A percentile compares a stretch with the other conserved stretches of the same genome.
phyloP scores from a whole-genome alignment of 805 yeast genomes.

The Groenewaldozyma salmanticensis region DNA sequence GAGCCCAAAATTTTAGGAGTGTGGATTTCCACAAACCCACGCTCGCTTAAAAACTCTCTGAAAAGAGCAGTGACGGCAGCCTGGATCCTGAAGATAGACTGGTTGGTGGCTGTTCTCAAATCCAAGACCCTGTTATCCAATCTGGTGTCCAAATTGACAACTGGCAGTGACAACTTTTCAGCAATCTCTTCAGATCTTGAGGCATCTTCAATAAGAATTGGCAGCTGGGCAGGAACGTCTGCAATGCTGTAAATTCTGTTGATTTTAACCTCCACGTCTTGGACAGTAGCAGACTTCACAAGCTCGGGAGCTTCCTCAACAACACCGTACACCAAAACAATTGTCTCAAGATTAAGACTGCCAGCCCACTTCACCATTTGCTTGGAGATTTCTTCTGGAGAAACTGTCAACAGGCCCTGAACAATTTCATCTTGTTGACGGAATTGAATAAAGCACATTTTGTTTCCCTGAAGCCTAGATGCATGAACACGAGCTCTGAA shows the following conservation, averaged over 20 bases:
- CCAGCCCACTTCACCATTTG: conserved; percentile 97
- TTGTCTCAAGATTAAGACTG: conserved; percentile 74
- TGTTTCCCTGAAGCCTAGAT: conserved; percentile 92
- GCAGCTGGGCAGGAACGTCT: conserved; percentile 87
- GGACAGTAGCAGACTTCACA: conserved; percentile 83
- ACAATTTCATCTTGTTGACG: conserved; percentile 81
- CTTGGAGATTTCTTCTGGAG: conserved; percentile 67
- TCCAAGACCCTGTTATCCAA: conserved; percentile 93
- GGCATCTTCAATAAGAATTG: conserved; percentile 94
- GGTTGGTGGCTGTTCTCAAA: conserved; percentile 92
- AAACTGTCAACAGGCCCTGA: conserved; percentile 77
- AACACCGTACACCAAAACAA: conserved; percentile 81
- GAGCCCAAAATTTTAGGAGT: conserved; percentile 94
- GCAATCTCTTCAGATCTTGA: conserved; percentile 77
- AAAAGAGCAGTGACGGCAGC: conserved; percentile 81
- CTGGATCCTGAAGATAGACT: conserved; percentile 91
- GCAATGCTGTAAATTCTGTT: conserved; percentile 64
- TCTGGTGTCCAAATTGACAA: conserved; percentile 93
- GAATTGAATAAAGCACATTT: conserved; percentile 79
- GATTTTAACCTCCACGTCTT: conserved; percentile 79
- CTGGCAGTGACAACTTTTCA: conserved; percentile 82
- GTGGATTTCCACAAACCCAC: conserved; percentile 82
- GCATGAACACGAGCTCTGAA: conserved; percentile 93
- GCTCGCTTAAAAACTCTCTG: conserved; percentile 69
- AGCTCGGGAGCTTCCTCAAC: conserved; percentile 79